Percentiles rank a stretch among this genome's conserved stretches.
Evolutionary conservation across 2,329 filamentous ascomycete species (phyloP).

Genomic region (Blastomyces gilchristii): DNA sequence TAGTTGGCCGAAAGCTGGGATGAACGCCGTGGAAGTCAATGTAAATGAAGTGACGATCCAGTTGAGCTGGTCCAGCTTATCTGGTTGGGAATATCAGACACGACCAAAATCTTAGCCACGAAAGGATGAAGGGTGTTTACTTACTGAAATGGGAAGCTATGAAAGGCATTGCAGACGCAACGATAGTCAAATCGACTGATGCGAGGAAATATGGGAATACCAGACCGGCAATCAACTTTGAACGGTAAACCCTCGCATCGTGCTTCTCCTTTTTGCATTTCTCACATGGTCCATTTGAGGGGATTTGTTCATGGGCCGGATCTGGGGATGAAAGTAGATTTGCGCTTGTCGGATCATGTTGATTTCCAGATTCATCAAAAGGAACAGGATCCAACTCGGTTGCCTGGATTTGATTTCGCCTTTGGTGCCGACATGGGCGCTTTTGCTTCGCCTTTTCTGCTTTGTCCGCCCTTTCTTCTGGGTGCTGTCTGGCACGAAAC

Average conservation of each 20-base stretch:
- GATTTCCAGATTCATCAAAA: conserved; percentile 4
- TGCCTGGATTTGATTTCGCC: conserved; percentile 3
- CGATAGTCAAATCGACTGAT: conserved; percentile 54
- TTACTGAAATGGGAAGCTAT: conserved; percentile 56
- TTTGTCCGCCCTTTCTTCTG: conserved; percentile 3
- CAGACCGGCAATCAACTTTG: conserved; percentile 51
- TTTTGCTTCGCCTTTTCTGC: conserved; percentile 6
- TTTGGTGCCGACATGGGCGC: conserved; percentile 14
- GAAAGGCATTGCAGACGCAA: conserved; percentile 49
- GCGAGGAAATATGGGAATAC: conserved; percentile 52
- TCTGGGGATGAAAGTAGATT: background rate
- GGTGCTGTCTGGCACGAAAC: conserved; percentile 1
- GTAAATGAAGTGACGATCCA: conserved; percentile 63
- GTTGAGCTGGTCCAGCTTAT: conserved; percentile 49
- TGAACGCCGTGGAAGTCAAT: conserved; percentile 55
- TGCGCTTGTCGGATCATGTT: background rate
- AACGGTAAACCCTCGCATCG: conserved; percentile 39
- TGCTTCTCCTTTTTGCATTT: conserved; percentile 27
- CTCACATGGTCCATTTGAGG: conserved; percentile 12
- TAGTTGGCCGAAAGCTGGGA: conserved; percentile 55
- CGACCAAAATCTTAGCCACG: background rate
- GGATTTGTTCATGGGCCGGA: background rate
- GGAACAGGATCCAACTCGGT: background rate
- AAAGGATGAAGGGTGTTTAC: conserved; percentile 14
- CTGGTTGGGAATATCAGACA: conserved; percentile 21